phyloP scores from a whole-genome alignment of 208 protist species.

The Zelonia costaricensis region DNA sequence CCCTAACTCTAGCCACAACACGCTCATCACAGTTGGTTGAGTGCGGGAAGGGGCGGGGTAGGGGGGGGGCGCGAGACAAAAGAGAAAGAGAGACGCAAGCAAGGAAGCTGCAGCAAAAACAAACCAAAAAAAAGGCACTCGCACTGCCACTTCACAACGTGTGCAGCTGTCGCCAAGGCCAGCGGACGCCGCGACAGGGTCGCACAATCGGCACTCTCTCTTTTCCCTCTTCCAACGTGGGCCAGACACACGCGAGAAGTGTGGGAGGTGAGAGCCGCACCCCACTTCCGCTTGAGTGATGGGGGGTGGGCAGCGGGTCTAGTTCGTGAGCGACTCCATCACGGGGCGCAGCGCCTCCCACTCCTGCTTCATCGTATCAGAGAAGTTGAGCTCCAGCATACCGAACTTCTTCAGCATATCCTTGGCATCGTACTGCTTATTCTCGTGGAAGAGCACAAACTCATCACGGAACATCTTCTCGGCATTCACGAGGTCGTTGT shows the following conservation, averaged over 20 bases:
- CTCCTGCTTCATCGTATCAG: slow-evolving; percentile 56
- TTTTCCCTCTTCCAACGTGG: background rate
- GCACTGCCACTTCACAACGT: no score
- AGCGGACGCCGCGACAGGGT: no score
- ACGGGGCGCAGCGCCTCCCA: slow-evolving; percentile 67
- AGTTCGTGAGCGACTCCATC: slow-evolving; percentile 32
- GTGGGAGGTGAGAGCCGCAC: no score
- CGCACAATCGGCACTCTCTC: background rate
- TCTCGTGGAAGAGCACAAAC: slow-evolving; percentile 72
- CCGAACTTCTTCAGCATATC: slow-evolving; percentile 75
- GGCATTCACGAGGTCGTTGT: slow-evolving; percentile 34
- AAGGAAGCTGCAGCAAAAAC: slow-evolving; percentile 11
- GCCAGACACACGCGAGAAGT: background rate
- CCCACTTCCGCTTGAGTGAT: no score
- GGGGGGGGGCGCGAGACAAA: background rate
- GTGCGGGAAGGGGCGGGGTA: no score
- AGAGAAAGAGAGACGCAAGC: slow-evolving; percentile 1
- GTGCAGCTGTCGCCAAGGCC: background rate
- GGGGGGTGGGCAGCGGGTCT: no score
- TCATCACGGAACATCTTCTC: slow-evolving; percentile 62
- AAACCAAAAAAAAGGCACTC: background rate
- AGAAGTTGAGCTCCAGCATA: slow-evolving; percentile 81
- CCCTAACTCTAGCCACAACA: no score
- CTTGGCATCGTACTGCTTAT: slow-evolving; percentile 85
- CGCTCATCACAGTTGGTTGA: no score